phyloP scores from a whole-genome alignment of 805 yeast species.

The Nakazawaea wyomingensis region DNA sequence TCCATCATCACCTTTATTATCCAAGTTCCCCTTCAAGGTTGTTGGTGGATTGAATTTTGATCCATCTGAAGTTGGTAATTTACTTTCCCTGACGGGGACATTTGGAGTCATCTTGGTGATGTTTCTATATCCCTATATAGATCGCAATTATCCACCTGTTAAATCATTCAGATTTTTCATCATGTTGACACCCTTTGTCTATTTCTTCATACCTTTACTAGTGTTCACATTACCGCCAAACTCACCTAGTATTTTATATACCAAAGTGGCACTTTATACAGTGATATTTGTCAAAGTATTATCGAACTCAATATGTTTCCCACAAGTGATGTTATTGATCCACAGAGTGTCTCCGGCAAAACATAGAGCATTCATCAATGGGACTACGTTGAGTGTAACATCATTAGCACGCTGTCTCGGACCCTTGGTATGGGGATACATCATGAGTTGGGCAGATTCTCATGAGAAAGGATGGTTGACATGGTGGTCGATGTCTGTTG shows the following conservation, averaged over 20 bases:
- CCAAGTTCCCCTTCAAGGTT: constrained; percentile 41
- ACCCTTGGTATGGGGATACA: constrained; percentile 54
- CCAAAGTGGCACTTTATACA: constrained; percentile 21
- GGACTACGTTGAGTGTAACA: constrained; percentile 47
- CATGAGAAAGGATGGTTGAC: constrained; percentile 13
- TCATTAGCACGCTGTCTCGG: constrained; percentile 53
- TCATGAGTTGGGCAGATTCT: constrained; percentile 10
- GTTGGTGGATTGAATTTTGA: constrained; percentile 49
- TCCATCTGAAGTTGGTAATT: constrained; percentile 42
- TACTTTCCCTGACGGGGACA: constrained; percentile 49
- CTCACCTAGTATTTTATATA: constrained; percentile 1
- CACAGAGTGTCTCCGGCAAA: constrained; percentile 50
- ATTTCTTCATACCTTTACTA: constrained; percentile 41
- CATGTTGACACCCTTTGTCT: constrained; percentile 38
- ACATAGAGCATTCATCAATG: constrained; percentile 56
- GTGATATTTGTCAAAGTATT: constrained; percentile 23
- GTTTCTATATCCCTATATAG: constrained; percentile 47
- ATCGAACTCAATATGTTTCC: constrained; percentile 42
- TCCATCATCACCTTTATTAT: constrained; percentile 3
- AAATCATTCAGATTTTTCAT: constrained; percentile 37
- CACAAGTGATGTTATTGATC: constrained; percentile 47
- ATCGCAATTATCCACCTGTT: constrained; percentile 40
- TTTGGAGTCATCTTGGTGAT: constrained; percentile 46
- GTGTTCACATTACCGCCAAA: constrained; percentile 33
- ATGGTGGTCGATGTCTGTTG: constrained; percentile 14